phyloP scores from a whole-genome alignment of 73 alveolate species.

The Strombidium stylifer region DNA sequence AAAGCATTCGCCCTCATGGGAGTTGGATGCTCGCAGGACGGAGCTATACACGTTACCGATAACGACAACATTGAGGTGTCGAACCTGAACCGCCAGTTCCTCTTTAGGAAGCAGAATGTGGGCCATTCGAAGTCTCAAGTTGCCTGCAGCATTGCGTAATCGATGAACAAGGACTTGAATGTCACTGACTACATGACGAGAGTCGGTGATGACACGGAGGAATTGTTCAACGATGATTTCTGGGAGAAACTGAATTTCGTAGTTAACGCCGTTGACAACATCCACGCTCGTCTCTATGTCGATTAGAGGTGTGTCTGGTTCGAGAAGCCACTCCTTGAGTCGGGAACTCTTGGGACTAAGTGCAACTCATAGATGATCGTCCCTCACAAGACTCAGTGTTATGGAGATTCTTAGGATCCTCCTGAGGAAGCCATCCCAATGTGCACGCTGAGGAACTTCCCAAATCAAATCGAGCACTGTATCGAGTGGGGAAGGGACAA shows the following conservation, averaged over 20 bases:
- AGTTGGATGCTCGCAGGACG: constrained; percentile 82
- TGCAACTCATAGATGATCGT: constrained; percentile 89
- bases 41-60: constrained; percentile 95
- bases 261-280: constrained; percentile 98
- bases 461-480: constrained; percentile 98
- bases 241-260: constrained; percentile 95
- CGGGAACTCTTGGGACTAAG: constrained; percentile 97
- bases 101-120: constrained; percentile 91
- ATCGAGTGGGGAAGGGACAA: constrained; percentile 99
- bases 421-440: constrained; percentile 98
- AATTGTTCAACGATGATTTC: constrained; percentile 93
- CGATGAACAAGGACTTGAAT: constrained; percentile 84
- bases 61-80: constrained; percentile 98
- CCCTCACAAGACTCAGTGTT: constrained; percentile 90
- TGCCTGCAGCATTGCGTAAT: constrained; percentile 79
- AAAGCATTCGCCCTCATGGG: constrained; percentile 98
- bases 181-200: constrained; percentile 70
- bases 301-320: constrained; percentile 97
- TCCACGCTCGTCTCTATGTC: constrained; percentile 96
- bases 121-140: constrained; percentile 92
- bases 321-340: constrained; percentile 95
- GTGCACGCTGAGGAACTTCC: constrained; percentile 99
- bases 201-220: constrained; percentile 97
- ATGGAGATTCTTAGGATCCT: constrained; percentile 93
- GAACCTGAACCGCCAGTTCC: constrained; percentile 96